A percentile compares a stretch with the other conserved stretches of the same genome.
phyloP scores from a whole-genome alignment of 1,284 basidiomycete genomes.

The Cryptococcus depauperatus region DNA sequence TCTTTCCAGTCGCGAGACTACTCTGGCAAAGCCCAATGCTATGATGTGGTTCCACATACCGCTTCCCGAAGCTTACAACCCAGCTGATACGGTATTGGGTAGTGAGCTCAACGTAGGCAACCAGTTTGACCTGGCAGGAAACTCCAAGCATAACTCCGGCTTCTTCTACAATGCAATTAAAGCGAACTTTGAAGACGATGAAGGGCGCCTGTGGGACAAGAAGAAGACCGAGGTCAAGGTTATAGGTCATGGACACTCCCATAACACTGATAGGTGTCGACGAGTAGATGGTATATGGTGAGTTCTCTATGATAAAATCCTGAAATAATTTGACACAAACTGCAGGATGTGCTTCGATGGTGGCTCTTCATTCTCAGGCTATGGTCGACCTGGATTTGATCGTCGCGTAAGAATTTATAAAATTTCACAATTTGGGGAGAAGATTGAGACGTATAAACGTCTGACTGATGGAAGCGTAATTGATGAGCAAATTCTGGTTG shows the following conservation, averaged over 20 bases:
- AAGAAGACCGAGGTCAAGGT: slow-evolving; percentile 47
- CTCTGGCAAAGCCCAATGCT: slow-evolving; percentile 79
- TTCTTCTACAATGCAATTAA: slow-evolving; percentile 74
- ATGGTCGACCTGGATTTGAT: slow-evolving; percentile 73
- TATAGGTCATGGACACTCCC: slow-evolving; percentile 78
- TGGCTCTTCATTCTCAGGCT: slow-evolving; percentile 81
- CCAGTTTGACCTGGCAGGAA: slow-evolving; percentile 51
- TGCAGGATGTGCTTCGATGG: slow-evolving; percentile 75
- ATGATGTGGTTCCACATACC: slow-evolving; percentile 95
- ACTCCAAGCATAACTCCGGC: slow-evolving; percentile 62
- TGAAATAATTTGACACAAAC: not conserved
- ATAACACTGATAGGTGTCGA: slow-evolving; percentile 78
- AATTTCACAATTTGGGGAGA: slow-evolving; percentile 79
- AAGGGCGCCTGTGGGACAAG: slow-evolving; percentile 47
- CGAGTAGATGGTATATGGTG: slow-evolving; percentile 75
- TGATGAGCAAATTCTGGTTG: slow-evolving; percentile 50
- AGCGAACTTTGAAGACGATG: slow-evolving; percentile 49
- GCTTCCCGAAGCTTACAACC: slow-evolving; percentile 52
- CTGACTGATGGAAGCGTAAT: slow-evolving; percentile 63
- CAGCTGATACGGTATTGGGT: slow-evolving; percentile 6
- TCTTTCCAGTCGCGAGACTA: slow-evolving; percentile 19
- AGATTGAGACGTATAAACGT: slow-evolving; percentile 80
- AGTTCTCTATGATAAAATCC: slow-evolving; percentile 7
- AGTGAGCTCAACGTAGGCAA: slow-evolving; percentile 58
- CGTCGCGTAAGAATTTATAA: slow-evolving; percentile 80